Base-by-base conservation (phyloP, 2,329 filamentous ascomycete genomes). In the Verruconis gallopava region DNA sequence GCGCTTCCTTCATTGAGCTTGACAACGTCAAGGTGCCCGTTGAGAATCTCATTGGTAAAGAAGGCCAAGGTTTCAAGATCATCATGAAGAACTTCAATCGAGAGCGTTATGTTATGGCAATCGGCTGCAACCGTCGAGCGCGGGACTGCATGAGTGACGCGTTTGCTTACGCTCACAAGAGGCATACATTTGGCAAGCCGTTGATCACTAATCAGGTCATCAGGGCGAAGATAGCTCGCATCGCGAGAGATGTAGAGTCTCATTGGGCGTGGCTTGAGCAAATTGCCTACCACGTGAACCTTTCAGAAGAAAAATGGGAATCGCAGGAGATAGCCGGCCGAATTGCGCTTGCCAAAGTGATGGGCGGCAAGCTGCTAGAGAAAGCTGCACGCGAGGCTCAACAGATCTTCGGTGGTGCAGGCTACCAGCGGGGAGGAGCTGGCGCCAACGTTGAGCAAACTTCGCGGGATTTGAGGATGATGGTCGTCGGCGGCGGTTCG, bases 181-280 rank as follows among this genome's bases (percentile, higher is more conserved):
- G 73, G 4, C 61, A 73, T 44, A 77, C 75, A 0, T 79, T 79
- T 50, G 74, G 75, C 15, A 68, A 67, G 33, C 68, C 71, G 0
- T 60, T 79, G 3, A 69, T 77, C 40, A 55, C 67, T 11, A 71
- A 72, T 50, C 72, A 77, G 39, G 69, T 75, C 32, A 78, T 79
- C 42, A 65, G 70, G 14, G 62, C 68, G 15, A 79, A 79, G 52
- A 63, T 79, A 12, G 66, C 71, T n/a, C 73, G 68, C 25, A 65
- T 78, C 39, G 73, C 72, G 0, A 62, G 71, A 9, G 65, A 71
- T 48, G 68, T 79, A n/a, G 75, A 79, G 48, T 69, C 71, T 0
- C 71, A 74, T 36, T 75, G 72, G 56, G 71, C 74, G 0, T 78
- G 74, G 60, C 54, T 79, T 44, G 75, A 79, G 49, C 73, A 78